A percentile compares a stretch with the other conserved stretches of the same genome.
phyloP scores from a whole-genome alignment of 441 rosid genomes.

The Macaranga tanarius region DNA sequence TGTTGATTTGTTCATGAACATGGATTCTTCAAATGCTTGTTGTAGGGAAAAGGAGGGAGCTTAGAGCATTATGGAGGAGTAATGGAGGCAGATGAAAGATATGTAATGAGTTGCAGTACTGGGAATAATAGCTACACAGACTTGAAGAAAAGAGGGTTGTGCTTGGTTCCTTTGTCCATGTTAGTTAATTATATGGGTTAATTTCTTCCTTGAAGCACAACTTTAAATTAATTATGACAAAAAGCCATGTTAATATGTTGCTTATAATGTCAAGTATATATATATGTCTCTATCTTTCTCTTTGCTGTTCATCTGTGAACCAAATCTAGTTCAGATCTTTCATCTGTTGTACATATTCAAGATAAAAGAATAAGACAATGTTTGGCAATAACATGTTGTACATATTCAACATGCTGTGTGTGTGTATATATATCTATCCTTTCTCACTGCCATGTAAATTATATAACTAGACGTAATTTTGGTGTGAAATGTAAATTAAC shows the following conservation, averaged over 20 bases:
- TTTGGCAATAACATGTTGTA: background rate
- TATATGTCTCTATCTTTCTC: background rate
- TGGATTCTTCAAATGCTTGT: background rate
- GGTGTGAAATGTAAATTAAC: too few relatives aligned
- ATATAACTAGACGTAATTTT: too few relatives aligned
- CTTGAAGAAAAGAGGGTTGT: constrained; percentile 65
- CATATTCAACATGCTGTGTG: too few relatives aligned
- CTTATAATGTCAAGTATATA: background rate
- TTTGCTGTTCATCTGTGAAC: background rate
- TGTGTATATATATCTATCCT: too few relatives aligned
- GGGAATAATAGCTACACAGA: constrained; percentile 40
- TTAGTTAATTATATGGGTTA: constrained; percentile 59
- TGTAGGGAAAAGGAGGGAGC: constrained; percentile 40
- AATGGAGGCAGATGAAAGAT: constrained; percentile 30
- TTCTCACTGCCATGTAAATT: too few relatives aligned
- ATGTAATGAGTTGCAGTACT: constrained; percentile 26
- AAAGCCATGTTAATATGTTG: background rate
- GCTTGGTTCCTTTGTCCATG: constrained; percentile 77
- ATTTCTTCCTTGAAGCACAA: constrained; percentile 14
- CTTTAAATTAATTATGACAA: background rate
- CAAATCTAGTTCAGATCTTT: constrained; percentile 7
- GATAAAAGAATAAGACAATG: constrained; percentile 5
- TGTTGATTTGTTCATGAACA: too few relatives aligned
- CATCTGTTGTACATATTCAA: constrained; percentile 15
- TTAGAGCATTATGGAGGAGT: constrained; percentile 33